Evolutionary conservation across 2,329 filamentous ascomycete genomes (phyloP).

Genomic region (Hymenoscyphus fructigenus): DNA sequence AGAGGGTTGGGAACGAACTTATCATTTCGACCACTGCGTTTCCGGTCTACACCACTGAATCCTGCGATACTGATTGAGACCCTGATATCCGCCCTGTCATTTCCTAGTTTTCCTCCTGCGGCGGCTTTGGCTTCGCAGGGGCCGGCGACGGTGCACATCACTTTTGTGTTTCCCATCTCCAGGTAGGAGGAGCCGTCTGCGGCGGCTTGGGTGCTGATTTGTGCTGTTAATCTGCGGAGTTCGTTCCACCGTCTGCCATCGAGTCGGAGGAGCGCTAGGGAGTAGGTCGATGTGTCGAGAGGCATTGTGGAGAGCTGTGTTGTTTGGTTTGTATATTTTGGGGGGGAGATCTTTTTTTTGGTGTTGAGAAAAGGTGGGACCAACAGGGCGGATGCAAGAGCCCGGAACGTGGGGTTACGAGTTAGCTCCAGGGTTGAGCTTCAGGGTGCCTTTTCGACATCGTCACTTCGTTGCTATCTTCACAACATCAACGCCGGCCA

Average conservation of each 20-base stretch:
- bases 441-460: background rate
- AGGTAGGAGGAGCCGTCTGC: constrained; percentile 92
- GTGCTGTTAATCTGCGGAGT: constrained; percentile 80
- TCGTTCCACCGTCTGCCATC: constrained; percentile 96
- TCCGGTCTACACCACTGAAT: constrained; percentile 84
- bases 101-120: constrained; percentile 40
- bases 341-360: background rate
- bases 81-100: constrained; percentile 63
- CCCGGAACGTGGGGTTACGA: background rate
- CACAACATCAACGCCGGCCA: background rate
- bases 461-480: background rate
- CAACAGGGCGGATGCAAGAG: background rate
- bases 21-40: constrained; percentile 71
- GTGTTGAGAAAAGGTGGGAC: background rate
- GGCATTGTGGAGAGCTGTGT: constrained; percentile 61
- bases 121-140: constrained; percentile 68
- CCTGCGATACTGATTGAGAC: constrained; percentile 85
- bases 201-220: constrained; percentile 88
- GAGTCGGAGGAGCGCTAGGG: constrained; percentile 77
- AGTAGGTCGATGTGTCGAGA: constrained; percentile 91
- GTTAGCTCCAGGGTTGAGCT: background rate
- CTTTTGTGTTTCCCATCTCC: constrained; percentile 96
- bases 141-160: constrained; percentile 88
- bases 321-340: background rate
- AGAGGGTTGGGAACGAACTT: constrained; percentile 65